These are phyloP conservation scores for Aspergillus udagawae DNA, from an alignment of 2,329 filamentous ascomycete species.

Conservation along the genomic window DNA sequence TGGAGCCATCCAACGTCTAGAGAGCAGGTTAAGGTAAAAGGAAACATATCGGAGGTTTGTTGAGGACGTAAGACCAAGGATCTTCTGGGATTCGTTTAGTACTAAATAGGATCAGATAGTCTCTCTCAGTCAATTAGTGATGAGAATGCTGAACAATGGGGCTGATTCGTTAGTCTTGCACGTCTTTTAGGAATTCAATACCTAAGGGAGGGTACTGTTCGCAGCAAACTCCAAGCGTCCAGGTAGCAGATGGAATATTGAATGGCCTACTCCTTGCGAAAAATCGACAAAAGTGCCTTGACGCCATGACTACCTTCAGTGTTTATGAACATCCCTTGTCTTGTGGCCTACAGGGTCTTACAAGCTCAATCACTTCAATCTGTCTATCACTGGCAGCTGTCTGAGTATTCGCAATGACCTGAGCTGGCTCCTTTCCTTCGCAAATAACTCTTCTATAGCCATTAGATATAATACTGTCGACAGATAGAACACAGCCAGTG, in stretches of 20 bases:
- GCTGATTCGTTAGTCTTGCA: not conserved
- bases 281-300: not conserved
- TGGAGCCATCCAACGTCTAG: not conserved
- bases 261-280: not conserved
- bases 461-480: not conserved
- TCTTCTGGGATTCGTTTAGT: not conserved
- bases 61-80: not conserved
- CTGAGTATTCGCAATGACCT: not conserved
- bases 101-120: not conserved
- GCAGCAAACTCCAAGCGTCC: too few relatives aligned
- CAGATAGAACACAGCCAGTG: not conserved
- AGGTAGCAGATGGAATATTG: not conserved
- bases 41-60: not conserved
- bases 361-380: too few relatives aligned
- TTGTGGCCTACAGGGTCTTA: not conserved
- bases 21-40: not conserved
- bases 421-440: not conserved
- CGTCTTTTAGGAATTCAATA: not conserved
- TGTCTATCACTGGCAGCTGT: too few relatives aligned
- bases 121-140: not conserved
- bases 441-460: not conserved
- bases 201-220: not conserved
- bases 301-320: not conserved
- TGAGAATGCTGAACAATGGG: not conserved
- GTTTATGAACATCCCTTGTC: not conserved